A percentile compares a stretch with the other conserved stretches of the same genome.
Conservation (phyloP, 257 asterid genomes). For the Apocynum venetum region DNA sequence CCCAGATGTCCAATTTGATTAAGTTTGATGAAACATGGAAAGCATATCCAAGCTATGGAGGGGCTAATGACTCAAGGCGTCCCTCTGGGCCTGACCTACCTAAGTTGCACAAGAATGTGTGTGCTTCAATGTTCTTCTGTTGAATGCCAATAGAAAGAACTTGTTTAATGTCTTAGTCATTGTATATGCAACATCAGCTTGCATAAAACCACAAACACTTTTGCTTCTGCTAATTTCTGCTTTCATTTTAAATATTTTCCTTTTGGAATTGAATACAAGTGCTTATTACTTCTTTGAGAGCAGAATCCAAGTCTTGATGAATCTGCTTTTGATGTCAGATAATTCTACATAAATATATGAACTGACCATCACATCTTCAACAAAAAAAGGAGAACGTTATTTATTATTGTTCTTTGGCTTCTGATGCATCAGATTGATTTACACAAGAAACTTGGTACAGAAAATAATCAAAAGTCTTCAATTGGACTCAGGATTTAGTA, state of each 20-base stretch:
- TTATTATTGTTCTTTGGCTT: no score
- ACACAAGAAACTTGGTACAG: no score
- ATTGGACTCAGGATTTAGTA: no score
- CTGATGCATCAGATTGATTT: background rate
- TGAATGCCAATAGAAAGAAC: conserved; percentile 3
- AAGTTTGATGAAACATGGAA: conserved; percentile 17
- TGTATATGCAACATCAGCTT: background rate
- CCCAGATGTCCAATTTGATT: conserved; percentile 28
- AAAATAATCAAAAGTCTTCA: no score
- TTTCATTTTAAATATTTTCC: background rate
- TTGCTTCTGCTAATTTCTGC: background rate
- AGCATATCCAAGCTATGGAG: background rate
- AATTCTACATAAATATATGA: no score
- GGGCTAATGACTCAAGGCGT: background rate
- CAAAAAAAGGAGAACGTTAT: background rate
- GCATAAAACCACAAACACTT: background rate
- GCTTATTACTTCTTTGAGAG: background rate
- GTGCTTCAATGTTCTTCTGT: conserved; percentile 44
- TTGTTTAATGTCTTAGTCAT: background rate
- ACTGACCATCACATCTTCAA: no score
- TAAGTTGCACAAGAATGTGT: conserved; percentile 34
- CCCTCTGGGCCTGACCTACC: conserved; percentile 30
- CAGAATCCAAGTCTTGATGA: no score
- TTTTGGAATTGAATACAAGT: background rate
- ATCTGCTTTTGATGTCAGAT: no score